Conservation (phyloP, 192 early-diverging fungal species). For the Oehlia diaphana region DNA sequence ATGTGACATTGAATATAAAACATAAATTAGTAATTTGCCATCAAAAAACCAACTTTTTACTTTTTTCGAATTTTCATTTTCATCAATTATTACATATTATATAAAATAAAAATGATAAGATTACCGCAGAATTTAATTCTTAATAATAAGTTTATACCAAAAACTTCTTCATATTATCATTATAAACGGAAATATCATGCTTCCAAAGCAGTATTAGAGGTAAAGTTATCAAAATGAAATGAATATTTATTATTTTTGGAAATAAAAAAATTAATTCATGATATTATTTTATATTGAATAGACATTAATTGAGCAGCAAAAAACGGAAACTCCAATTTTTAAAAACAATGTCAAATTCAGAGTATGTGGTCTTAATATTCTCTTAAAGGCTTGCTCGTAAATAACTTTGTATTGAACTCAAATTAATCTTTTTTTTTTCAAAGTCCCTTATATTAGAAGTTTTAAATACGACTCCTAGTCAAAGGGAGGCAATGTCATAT, state of each 20-base stretch:
- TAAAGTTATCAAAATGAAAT: not conserved
- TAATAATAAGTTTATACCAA: not conserved
- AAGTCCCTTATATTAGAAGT: conserved; percentile 65
- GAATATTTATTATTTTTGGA: not conserved
- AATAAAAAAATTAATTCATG: not conserved
- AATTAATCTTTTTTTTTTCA: not conserved
- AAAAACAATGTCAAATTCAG: not conserved
- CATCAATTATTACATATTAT: not conserved
- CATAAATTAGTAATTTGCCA: too few species aligned
- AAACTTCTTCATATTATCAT: not conserved
- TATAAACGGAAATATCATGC: not conserved
- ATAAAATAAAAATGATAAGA: not conserved
- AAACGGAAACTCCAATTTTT: not conserved
- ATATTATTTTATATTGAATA: not conserved
- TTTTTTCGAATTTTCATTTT: too few species aligned
- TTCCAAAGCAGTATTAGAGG: not conserved
- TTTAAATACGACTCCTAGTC: conserved; percentile 58
- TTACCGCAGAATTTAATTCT: not conserved
- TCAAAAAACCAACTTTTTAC: too few species aligned
- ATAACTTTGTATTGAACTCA: not conserved
- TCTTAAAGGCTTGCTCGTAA: not conserved
- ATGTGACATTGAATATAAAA: too few species aligned
- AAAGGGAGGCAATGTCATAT: conserved; percentile 64
- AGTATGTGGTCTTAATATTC: not conserved
- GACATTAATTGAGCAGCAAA: not conserved